Conservation (phyloP, 805 yeast genomes). For the Candida nonsorbophila region DNA sequence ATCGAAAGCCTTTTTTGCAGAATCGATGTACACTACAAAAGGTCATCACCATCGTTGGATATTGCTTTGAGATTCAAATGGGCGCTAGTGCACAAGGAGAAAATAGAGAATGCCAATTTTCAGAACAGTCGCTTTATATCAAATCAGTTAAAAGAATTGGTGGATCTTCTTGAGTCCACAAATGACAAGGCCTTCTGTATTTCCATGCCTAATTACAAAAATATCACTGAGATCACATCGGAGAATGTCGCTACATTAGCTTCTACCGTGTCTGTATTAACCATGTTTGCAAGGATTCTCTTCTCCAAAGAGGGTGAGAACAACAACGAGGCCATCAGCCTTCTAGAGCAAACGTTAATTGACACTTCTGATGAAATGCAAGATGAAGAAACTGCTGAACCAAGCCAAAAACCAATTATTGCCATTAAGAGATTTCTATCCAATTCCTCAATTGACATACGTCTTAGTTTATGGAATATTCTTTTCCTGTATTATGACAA, state of each 20-base stretch:
- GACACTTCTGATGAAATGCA: constrained; percentile 9
- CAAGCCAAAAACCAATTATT: constrained; percentile 14
- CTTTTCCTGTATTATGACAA: constrained; percentile 52
- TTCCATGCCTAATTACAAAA: constrained; percentile 51
- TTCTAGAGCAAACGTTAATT: constrained; percentile 45
- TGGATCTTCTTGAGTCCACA: constrained; percentile 6
- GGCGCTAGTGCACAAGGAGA: constrained; percentile 26
- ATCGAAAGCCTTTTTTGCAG: constrained; percentile 4
- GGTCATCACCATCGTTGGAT: not conserved
- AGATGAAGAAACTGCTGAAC: not conserved
- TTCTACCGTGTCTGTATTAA: constrained; percentile 66
- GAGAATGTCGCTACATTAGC: constrained; percentile 53
- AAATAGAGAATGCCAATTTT: constrained; percentile 23
- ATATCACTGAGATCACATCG: constrained; percentile 52
- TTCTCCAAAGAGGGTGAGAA: constrained; percentile 23
- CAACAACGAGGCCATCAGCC: constrained; percentile 25
- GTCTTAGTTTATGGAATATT: constrained; percentile 70
- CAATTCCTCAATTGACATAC: constrained; percentile 59
- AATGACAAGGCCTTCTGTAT: constrained; percentile 19
- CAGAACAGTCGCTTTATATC: constrained; percentile 22
- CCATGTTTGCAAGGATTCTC: constrained; percentile 54
- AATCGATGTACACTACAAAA: too few species aligned
- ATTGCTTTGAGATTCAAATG: constrained; percentile 18
- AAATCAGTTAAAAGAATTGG: constrained; percentile 14
- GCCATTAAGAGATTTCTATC: constrained; percentile 61